A percentile compares a stretch with the other conserved stretches of the same genome.
Conservation (phyloP, 352 stramenopile genomes). For the Globisporangium nunn region DNA sequence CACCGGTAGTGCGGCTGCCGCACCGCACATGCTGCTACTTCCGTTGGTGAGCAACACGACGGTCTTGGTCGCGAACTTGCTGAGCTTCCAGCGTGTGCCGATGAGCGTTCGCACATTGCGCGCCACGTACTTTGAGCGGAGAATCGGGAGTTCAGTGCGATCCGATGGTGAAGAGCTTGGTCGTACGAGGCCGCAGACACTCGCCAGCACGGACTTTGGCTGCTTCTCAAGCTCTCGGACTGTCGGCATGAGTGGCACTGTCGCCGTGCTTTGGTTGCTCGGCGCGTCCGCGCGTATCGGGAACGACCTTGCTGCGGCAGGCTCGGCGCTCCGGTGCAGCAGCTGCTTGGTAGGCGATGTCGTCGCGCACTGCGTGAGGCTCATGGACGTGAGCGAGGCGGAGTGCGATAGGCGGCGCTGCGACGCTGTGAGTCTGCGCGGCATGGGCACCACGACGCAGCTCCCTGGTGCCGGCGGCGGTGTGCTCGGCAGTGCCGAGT, state of each 20-base stretch:
- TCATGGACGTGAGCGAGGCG: slow-evolving; percentile 1
- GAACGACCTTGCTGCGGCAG: background rate
- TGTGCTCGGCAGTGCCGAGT: background rate
- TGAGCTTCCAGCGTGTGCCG: slow-evolving; percentile 39
- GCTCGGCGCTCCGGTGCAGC: background rate
- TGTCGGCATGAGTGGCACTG: background rate
- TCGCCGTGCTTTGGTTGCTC: background rate
- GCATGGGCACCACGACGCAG: slow-evolving; percentile 3
- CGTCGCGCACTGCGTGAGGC: background rate
- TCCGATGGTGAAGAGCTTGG: background rate
- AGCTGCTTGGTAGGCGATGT: background rate
- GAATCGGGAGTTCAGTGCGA: slow-evolving; percentile 26
- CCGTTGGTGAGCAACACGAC: slow-evolving; percentile 30
- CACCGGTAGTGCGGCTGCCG: too few species aligned
- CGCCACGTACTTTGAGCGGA: slow-evolving; percentile 43
- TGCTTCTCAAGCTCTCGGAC: background rate
- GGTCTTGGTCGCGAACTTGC: slow-evolving; percentile 33
- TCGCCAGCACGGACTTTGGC: background rate
- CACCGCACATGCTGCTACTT: background rate
- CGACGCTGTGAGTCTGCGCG: background rate
- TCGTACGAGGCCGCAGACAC: background rate
- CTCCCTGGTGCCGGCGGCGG: background rate
- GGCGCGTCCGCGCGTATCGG: background rate
- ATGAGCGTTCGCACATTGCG: slow-evolving; percentile 35
- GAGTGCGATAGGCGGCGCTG: slow-evolving; percentile 5